Conservation (phyloP, 768 basidiomycete species). For the Xerocomellus amylosporus region DNA sequence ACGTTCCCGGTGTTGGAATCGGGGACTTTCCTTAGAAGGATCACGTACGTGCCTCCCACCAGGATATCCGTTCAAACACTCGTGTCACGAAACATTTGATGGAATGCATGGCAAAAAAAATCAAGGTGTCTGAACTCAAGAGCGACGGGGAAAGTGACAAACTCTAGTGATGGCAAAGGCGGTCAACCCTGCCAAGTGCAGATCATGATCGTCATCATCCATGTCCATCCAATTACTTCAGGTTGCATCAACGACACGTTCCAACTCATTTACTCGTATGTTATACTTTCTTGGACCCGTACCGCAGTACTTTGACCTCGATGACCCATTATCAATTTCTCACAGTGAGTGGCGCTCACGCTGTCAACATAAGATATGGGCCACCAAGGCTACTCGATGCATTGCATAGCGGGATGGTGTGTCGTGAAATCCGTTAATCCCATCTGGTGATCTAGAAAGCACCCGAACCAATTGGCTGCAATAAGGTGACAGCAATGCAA, state of each 20-base stretch:
- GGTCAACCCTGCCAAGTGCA: constrained; percentile 24
- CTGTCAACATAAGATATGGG: background rate
- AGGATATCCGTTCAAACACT: constrained; percentile 42
- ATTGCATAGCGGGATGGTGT: background rate
- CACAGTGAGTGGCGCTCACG: background rate
- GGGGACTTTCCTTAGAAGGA: too few relatives aligned
- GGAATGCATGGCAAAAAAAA: constrained; percentile 30
- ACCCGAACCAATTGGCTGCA: background rate
- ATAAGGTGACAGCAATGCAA: background rate
- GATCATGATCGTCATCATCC: too few relatives aligned
- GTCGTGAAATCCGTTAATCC: background rate
- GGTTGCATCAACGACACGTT: too few relatives aligned
- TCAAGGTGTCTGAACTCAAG: constrained; percentile 32
- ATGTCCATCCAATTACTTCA: too few relatives aligned
- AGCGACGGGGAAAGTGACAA: constrained; percentile 33
- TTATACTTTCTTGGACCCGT: too few relatives aligned
- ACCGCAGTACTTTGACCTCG: background rate
- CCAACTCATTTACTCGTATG: too few relatives aligned
- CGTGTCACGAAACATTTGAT: constrained; percentile 35
- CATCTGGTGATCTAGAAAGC: background rate
- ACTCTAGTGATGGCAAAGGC: constrained; percentile 12
- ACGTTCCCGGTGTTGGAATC: too few relatives aligned
- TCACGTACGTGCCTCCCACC: constrained; percentile 35
- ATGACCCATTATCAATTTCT: background rate
- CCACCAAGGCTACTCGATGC: background rate